A percentile compares a stretch with the other conserved stretches of the same genome.
phyloP scores from a whole-genome alignment of 1,284 basidiomycete genomes.

The Inonotus obliquus region DNA sequence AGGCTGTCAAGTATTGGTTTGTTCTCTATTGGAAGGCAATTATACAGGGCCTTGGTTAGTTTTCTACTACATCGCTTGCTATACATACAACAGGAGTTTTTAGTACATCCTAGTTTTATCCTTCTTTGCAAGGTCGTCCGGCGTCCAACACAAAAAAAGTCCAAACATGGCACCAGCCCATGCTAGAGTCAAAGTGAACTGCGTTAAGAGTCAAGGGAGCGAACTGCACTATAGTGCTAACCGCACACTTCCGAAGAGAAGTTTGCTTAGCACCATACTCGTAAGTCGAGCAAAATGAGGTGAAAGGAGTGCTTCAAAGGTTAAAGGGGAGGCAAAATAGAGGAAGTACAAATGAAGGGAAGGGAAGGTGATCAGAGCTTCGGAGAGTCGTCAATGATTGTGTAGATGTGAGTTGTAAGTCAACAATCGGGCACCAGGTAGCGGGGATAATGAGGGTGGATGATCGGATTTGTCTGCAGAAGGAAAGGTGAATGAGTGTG shows the following conservation, averaged over 20 bases:
- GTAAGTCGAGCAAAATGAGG: not conserved
- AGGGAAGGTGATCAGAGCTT: not conserved
- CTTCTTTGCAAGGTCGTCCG: not conserved
- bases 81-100: constrained; percentile 3
- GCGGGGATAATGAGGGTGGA: not conserved
- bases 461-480: not conserved
- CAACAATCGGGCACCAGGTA: too few species aligned
- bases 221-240: too few species aligned
- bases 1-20: not conserved
- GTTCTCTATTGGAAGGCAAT: not conserved
- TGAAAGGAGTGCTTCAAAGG: not conserved
- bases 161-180: not conserved
- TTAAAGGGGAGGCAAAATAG: not conserved
- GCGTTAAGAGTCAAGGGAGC: not conserved
- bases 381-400: too few species aligned
- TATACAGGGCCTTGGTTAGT: not conserved
- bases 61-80: constrained; percentile 3
- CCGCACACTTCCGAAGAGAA: too few species aligned
- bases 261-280: too few species aligned
- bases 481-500: not conserved
- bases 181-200: not conserved
- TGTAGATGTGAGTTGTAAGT: too few species aligned
- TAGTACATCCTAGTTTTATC: not conserved
- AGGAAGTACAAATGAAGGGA: not conserved
- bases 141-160: not conserved